Percentiles rank a stretch among this genome's conserved stretches.
Conservation (phyloP, 2,329 filamentous ascomycete species). For the Diaporthe aspalathi region DNA sequence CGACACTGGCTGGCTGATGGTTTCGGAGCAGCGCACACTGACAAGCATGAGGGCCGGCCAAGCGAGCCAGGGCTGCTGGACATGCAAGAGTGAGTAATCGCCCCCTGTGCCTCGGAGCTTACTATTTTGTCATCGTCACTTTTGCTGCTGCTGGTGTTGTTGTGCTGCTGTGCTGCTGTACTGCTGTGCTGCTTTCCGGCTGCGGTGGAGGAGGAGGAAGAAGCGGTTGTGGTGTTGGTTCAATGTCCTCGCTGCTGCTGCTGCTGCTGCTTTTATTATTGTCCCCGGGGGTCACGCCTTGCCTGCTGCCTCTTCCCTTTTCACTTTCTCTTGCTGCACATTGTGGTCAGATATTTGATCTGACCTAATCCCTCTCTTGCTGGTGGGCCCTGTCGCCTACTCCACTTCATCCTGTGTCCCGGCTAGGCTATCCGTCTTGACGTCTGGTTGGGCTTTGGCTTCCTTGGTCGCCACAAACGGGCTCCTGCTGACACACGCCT, state of each 20-base stretch:
- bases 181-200: not conserved
- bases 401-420: not conserved
- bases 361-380: not conserved
- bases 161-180: not conserved
- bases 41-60: constrained; percentile 33
- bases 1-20: not conserved
- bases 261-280: not conserved
- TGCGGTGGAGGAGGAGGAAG: not conserved
- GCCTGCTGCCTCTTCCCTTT: not conserved
- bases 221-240: not conserved
- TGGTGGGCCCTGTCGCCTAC: constrained; percentile 6
- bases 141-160: not conserved
- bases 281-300: not conserved
- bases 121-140: not conserved
- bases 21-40: constrained; percentile 1
- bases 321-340: not conserved
- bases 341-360: constrained; percentile 16
- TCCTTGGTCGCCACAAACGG: constrained; percentile 8
- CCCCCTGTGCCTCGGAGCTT: not conserved
- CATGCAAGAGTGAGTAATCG: constrained; percentile 54
- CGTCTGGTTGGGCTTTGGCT: constrained; percentile 11
- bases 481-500: constrained; percentile 11
- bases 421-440: not conserved
- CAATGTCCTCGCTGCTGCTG: not conserved
- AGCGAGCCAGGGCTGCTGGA: constrained; percentile 53